phyloP scores from a whole-genome alignment of 768 basidiomycete species.

The Leucosporidium yakuticum region DNA sequence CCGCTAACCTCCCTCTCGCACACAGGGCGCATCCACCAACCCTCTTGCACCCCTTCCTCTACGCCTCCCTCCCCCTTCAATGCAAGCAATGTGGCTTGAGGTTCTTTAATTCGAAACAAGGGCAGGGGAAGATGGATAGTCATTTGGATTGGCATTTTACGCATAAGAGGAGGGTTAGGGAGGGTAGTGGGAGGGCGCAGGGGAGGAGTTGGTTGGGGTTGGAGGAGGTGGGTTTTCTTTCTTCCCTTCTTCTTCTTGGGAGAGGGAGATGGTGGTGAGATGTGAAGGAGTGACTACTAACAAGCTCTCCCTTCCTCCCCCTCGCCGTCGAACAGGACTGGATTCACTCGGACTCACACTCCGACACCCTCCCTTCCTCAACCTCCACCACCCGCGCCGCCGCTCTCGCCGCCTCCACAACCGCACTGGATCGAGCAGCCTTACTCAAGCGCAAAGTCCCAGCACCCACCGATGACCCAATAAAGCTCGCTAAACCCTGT shows the following conservation, averaged over 20 bases:
- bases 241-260: not conserved
- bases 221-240: constrained; percentile 22
- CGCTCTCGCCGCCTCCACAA: not conserved
- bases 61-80: constrained; percentile 66
- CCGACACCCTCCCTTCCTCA: not conserved
- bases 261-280: not conserved
- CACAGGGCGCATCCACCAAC: not conserved
- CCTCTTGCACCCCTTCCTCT: constrained; percentile 52
- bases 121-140: constrained; percentile 70
- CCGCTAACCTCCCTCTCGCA: not conserved
- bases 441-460: constrained; percentile 59
- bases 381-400: not conserved
- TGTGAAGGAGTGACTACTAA: not conserved
- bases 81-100: constrained; percentile 93
- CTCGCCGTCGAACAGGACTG: constrained; percentile 63
- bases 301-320: not conserved
- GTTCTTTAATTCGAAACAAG: constrained; percentile 64
- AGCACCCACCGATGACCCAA: constrained; percentile 66
- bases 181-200: constrained; percentile 70
- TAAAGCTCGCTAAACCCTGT: constrained; percentile 65
- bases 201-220: constrained; percentile 74
- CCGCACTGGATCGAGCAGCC: constrained; percentile 53
- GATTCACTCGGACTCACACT: constrained; percentile 51
- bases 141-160: constrained; percentile 96
- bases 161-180: constrained; percentile 62